Conservation (phyloP, 2,329 filamentous ascomycete species). For the Camillea tinctor region DNA sequence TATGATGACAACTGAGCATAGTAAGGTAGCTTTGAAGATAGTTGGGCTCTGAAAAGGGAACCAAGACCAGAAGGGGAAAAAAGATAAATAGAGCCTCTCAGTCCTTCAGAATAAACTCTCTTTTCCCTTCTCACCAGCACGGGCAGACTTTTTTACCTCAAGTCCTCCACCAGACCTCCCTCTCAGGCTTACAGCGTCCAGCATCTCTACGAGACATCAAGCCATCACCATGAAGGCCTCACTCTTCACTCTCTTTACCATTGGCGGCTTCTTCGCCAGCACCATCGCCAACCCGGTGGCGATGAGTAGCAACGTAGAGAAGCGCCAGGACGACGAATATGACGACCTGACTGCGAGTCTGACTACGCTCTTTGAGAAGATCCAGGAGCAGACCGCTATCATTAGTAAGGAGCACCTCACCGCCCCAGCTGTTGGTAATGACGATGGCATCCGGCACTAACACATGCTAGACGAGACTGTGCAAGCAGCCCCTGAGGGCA, state of each 20-base stretch:
- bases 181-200: constrained; percentile 2
- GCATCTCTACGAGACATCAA: background rate
- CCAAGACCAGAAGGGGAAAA: background rate
- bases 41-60: background rate
- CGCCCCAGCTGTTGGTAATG: background rate
- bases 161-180: constrained; percentile 1
- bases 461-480: constrained; percentile 19
- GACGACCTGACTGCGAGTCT: constrained; percentile 20
- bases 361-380: constrained; percentile 19
- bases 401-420: constrained; percentile 20
- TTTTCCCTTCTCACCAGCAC: constrained; percentile 12
- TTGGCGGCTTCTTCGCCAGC: constrained; percentile 25
- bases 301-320: constrained; percentile 16
- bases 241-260: constrained; percentile 23
- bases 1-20: background rate
- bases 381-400: constrained; percentile 25
- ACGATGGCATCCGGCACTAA: constrained; percentile 8
- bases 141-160: constrained; percentile 7
- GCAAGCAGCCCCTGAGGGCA: constrained; percentile 15
- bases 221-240: constrained; percentile 27
- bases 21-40: background rate
- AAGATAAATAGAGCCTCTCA: constrained; percentile 14
- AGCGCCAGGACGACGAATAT: constrained; percentile 25
- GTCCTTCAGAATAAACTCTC: background rate
- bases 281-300: constrained; percentile 23